Base-by-base conservation (phyloP, 2,329 filamentous ascomycete genomes). In the Ramichloridium luteum region DNA sequence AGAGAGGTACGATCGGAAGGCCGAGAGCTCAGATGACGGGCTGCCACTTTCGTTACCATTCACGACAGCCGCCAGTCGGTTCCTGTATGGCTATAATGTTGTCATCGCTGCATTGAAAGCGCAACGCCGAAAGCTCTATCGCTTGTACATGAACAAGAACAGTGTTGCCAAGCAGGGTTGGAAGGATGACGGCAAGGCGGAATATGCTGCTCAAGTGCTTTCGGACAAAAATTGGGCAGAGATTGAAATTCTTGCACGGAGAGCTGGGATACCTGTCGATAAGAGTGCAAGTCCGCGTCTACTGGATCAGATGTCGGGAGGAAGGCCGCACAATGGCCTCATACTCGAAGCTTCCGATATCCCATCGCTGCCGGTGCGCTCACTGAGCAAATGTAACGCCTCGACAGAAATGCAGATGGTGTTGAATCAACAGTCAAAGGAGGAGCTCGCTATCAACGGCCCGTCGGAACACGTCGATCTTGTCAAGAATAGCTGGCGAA, bases 281-380 rank as follows among this genome's bases (percentile, higher is more conserved):
- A 38, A 35, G 28, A 41, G 35, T 8, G 34, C 40, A 4, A 11
- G 16, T 14, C 15, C 32, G 9, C 9, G 13, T 5, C 35, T 52
- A 6, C 41, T 98, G 60, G 78, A 92, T 56, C 86, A 82, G 57
- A 82, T 92, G 72, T 81, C 80, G 43, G 70, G 67, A 34, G 77
- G 78, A 1, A 71, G 90, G 25, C 84, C 88, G 18, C 88, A 98
- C 58, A 94, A 96, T 50, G 86, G 88, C 28, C 77, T 79, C 45
- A 67, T 96, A 11, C 69, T 98, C 3, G 90, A 98, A 58, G 75
- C 80, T 10, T 93, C 85, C 0, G 81, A 81, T 2, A 58, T 96
- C 1, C 84, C 85, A 0, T 74, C 77, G 12, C 50, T 48, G 13
- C 53, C 55, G 13, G 41, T 52, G 1, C 27, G 46, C 2, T 30